Base-by-base conservation (phyloP, 495 filamentous ascomycete species). In the Penicillium lividum region DNA sequence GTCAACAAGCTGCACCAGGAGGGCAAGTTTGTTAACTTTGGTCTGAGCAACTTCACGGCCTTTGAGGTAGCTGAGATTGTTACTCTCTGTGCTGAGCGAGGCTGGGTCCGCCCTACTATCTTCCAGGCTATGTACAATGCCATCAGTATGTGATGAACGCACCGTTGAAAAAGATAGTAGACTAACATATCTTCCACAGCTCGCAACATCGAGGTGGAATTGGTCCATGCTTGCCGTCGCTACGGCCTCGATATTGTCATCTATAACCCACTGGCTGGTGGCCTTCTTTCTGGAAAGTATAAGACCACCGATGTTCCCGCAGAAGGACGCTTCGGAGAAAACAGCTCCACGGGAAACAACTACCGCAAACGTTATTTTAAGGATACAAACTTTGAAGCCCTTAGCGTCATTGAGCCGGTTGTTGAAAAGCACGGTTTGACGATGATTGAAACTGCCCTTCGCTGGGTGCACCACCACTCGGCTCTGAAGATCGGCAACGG, bases 31-130 rank as follows among this genome's bases (percentile, higher is more conserved):
- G 85, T 90, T 16, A 79, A 84, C 53, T 76, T 97, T 28, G 92
- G 91, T 22, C 70, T 97, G 61, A 87, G 83, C 54, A 97, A 97
- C 73, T 96, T 85, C 66, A 90, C 92, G 4, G 85, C 92, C 7
- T 96, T 89, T 66, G 92, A 97, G 72, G 91, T 97, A 9, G 93
- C 93, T 4, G 93, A 97, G 79, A 80, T 96, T 22, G 90, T 88
- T 4, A 82, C 91, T 54, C 84, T 86, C n/a, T 94, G 90, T 75
- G 86, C 87, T 61, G 84, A 89, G 74, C 85, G 88, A 59, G 85
- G 85, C n/a, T 89, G 82, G 80, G 77, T 85, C 53, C 81, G 80
- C 34, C 84, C 84, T 0, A 79, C 76, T 11, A 85, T 85, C n/a
- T 88, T 83, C 66, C 84, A 88, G 59, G 85, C 81, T 27, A 78